These are phyloP conservation scores for Yamadazyma sp. DNA, from an alignment of 1,139 yeast genomes.

Conservation along the genomic window DNA sequence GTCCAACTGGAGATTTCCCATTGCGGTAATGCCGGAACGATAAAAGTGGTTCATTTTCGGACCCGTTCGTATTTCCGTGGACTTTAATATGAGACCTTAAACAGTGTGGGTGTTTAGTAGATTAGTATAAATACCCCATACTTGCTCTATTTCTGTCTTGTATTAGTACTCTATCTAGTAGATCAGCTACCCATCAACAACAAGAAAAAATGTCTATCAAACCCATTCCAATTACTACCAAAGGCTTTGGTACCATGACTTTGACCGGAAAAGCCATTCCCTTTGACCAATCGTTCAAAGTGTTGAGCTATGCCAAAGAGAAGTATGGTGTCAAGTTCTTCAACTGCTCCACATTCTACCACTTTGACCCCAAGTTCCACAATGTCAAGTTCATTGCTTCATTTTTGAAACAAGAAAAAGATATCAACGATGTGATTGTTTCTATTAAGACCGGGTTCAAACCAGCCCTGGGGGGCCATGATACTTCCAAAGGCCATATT, in stretches of 20 bases:
- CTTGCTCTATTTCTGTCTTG: too few relatives aligned
- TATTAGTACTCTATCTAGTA: too few relatives aligned
- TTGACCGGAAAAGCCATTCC: constrained; percentile 49
- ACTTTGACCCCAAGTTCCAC: constrained; percentile 33
- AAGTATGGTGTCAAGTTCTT: constrained; percentile 54
- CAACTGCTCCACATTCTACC: constrained; percentile 76
- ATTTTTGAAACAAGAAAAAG: constrained; percentile 5
- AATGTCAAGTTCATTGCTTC: constrained; percentile 7
- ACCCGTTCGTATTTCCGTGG: too few relatives aligned
- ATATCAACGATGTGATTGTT: constrained; percentile 42
- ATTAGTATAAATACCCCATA: too few relatives aligned
- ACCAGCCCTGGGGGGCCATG: constrained; percentile 33
- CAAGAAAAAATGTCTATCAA: background rate
- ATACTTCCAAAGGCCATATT: constrained; percentile 48
- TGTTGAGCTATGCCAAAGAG: constrained; percentile 43
- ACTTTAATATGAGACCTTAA: too few relatives aligned
- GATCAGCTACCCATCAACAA: too few relatives aligned
- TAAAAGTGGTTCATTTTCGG: too few relatives aligned
- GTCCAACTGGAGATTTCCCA: too few relatives aligned
- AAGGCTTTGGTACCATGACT: constrained; percentile 58
- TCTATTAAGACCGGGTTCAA: constrained; percentile 50
- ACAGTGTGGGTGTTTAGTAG: too few relatives aligned
- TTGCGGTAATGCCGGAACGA: too few relatives aligned
- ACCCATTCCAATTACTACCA: constrained; percentile 24
- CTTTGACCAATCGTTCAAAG: constrained; percentile 44